These are phyloP conservation scores for Cucurbita moschata DNA, from an alignment of 306 rosid genomes.

Conservation along the genomic window DNA sequence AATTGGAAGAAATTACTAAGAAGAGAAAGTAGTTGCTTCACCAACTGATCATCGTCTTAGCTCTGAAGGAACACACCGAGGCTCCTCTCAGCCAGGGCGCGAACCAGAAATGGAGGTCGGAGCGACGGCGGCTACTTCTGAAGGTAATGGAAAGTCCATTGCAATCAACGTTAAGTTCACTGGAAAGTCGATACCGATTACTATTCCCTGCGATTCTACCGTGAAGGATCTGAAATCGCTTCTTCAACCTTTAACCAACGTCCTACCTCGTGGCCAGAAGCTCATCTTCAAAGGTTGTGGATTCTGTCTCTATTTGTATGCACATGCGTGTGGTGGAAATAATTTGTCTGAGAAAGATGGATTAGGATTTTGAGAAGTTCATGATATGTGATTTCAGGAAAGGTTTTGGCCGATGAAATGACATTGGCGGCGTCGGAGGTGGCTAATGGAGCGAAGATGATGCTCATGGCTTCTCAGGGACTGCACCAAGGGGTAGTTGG, in stretches of 20 bases:
- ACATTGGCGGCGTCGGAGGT: constrained; percentile 49
- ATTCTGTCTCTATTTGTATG: neutral
- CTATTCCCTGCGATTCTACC: constrained; percentile 46
- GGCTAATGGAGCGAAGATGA: constrained; percentile 55
- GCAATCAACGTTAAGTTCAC: constrained; percentile 54
- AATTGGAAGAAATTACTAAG: no score
- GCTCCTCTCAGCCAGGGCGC: neutral
- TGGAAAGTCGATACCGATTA: constrained; percentile 36
- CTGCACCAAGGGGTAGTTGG: constrained; percentile 84
- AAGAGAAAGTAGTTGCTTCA: no score
- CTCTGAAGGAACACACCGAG: neutral
- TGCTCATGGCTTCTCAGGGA: constrained; percentile 93
- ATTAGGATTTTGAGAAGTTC: constrained; percentile 5
- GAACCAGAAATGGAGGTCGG: constrained; percentile 25
- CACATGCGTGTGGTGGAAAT: neutral
- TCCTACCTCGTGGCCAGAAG: constrained; percentile 87
- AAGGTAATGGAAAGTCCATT: constrained; percentile 10
- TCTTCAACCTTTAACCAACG: constrained; percentile 63
- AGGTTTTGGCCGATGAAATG: constrained; percentile 55
- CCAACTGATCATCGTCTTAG: neutral
- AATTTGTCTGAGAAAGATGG: neutral
- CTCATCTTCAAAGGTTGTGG: constrained; percentile 72
- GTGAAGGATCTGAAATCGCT: constrained; percentile 64
- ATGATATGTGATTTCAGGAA: constrained; percentile 35
- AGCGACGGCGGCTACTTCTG: constrained; percentile 5